Percentiles rank a stretch among this genome's conserved stretches.
These are phyloP conservation scores for Nakazawaea ambrosiae DNA, from an alignment of 805 yeast species.

Conservation along the genomic window DNA sequence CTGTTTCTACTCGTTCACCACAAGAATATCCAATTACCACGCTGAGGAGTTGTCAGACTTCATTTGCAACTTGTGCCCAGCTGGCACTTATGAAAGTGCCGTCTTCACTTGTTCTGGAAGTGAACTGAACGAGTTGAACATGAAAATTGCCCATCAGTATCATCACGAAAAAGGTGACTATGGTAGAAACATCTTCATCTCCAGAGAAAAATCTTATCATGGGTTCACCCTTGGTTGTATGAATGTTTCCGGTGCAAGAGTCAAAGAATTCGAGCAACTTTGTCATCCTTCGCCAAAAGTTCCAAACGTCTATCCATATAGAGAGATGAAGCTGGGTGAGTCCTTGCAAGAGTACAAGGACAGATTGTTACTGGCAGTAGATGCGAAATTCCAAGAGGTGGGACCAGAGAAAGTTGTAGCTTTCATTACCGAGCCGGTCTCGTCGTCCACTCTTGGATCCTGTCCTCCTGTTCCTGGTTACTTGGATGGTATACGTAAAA, in stretches of 20 bases:
- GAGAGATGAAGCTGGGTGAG: slow-evolving; percentile 24
- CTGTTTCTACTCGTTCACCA: slow-evolving; percentile 30
- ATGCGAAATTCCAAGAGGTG: slow-evolving; percentile 31
- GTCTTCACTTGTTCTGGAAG: slow-evolving; percentile 64
- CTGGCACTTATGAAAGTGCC: slow-evolving; percentile 31
- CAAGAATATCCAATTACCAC: slow-evolving; percentile 24
- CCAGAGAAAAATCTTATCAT: slow-evolving; percentile 39
- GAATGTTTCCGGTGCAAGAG: slow-evolving; percentile 32
- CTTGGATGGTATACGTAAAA: slow-evolving; percentile 35
- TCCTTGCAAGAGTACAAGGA: slow-evolving; percentile 32
- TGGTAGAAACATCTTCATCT: slow-evolving; percentile 32
- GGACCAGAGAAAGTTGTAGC: slow-evolving; percentile 39
- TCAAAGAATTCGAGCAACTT: slow-evolving; percentile 24
- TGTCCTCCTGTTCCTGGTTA: slow-evolving; percentile 39
- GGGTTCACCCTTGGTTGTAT: slow-evolving; percentile 42
- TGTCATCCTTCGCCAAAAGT: slow-evolving; percentile 22
- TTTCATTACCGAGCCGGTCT: slow-evolving; percentile 37
- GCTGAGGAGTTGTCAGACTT: slow-evolving; percentile 37
- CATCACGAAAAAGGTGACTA: slow-evolving; percentile 35
- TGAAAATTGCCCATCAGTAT: slow-evolving; percentile 57
- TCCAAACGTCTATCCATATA: slow-evolving; percentile 26
- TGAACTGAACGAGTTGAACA: slow-evolving; percentile 76
- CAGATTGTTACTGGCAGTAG: slow-evolving; percentile 32
- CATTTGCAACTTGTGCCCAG: slow-evolving; percentile 34
- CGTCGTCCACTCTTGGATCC: slow-evolving; percentile 41